A percentile compares a stretch with the other conserved stretches of the same genome.
Evolutionary conservation across 257 asterid genomes (phyloP).

Genomic region (Primulina huaijiensis): DNA sequence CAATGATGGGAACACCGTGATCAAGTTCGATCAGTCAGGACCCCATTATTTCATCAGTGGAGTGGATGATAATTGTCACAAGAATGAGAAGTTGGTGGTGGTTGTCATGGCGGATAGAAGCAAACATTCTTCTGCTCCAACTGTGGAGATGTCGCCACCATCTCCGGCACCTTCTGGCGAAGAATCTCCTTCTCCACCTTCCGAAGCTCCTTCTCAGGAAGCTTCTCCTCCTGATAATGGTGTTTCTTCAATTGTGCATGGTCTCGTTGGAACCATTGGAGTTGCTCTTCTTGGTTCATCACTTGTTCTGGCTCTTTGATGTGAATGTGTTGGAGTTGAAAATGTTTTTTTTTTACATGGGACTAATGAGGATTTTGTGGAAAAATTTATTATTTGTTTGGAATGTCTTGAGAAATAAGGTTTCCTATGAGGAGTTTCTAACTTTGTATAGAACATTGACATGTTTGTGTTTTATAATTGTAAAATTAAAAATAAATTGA

Average conservation of each 20-base stretch:
- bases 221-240: constrained; percentile 51
- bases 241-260: constrained; percentile 27
- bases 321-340: constrained; percentile 22
- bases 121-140: constrained; percentile 37
- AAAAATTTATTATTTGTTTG: constrained; percentile 26
- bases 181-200: constrained; percentile 43
- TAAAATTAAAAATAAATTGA: no score
- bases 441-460: constrained; percentile 11
- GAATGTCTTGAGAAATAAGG: constrained; percentile 35
- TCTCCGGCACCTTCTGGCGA: constrained; percentile 42
- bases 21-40: constrained; percentile 53
- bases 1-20: constrained; percentile 51
- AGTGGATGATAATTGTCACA: constrained; percentile 55
- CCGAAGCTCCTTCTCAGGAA: constrained; percentile 52
- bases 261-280: constrained; percentile 39
- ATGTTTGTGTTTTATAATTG: constrained; percentile 20
- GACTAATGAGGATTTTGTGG: constrained; percentile 24
- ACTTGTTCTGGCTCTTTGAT: constrained; percentile 37
- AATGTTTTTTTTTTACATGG: background rate
- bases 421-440: constrained; percentile 21
- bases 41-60: constrained; percentile 79
- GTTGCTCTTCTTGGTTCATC: constrained; percentile 41
- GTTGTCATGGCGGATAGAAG: constrained; percentile 74
- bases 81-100: constrained; percentile 55
- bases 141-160: constrained; percentile 38